Evolutionary conservation across 768 basidiomycete species (phyloP).

Genomic region (Strobilomyces dryophilus): DNA sequence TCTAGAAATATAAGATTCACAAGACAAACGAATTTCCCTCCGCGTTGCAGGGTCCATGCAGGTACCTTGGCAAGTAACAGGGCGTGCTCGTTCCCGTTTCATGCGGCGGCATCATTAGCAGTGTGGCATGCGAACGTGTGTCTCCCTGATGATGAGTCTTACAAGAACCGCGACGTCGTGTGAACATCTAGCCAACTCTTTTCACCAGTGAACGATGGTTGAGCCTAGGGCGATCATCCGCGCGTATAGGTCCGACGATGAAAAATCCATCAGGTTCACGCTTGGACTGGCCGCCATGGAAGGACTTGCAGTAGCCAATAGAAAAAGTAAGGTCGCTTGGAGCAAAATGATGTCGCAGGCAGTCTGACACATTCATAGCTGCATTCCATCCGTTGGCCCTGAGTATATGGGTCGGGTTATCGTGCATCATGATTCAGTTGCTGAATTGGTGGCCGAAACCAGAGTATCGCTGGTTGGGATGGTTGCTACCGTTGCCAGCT

Average conservation of each 20-base stretch:
- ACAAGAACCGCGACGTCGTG: background rate
- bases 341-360: background rate
- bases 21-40: no score
- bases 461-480: constrained; percentile 42
- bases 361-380: constrained; percentile 20
- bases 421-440: constrained; percentile 52
- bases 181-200: background rate
- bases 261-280: constrained; percentile 58
- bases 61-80: no score
- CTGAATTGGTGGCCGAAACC: constrained; percentile 67
- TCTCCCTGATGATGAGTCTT: background rate
- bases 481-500: constrained; percentile 58
- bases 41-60: no score
- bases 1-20: no score
- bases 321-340: constrained; percentile 37
- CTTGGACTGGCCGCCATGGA: constrained; percentile 67
- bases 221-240: constrained; percentile 50
- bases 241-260: constrained; percentile 44
- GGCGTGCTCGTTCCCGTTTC: no score
- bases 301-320: constrained; percentile 63
- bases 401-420: constrained; percentile 56
- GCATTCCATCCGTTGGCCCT: constrained; percentile 62
- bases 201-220: constrained; percentile 32
- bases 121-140: constrained; percentile 6
- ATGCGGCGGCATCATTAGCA: no score